Percentiles rank a stretch among this genome's conserved stretches.
Conservation (phyloP, 176 grass and related monocot genomes). For the Calamus simplicifolius region DNA sequence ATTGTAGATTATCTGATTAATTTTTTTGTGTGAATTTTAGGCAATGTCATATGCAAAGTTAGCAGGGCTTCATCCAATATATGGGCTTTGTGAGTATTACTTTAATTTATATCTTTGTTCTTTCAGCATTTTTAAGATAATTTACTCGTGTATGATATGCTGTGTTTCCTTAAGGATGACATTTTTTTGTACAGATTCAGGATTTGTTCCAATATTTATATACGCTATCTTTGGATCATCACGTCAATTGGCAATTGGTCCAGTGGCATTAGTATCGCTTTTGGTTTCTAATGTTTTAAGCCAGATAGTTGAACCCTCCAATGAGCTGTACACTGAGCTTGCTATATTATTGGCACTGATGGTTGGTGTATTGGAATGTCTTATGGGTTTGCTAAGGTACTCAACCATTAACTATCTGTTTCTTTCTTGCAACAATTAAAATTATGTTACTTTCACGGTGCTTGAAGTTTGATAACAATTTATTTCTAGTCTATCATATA, state of each 20-base stretch:
- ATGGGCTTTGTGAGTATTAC: conserved; percentile 80
- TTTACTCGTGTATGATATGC: not conserved
- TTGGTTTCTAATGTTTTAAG: conserved; percentile 90
- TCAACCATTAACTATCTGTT: conserved; percentile 10
- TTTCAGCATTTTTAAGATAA: not conserved
- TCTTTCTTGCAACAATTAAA: not conserved
- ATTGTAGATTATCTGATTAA: conserved; percentile 7
- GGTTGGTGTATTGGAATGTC: conserved; percentile 89
- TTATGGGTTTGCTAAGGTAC: conserved; percentile 92
- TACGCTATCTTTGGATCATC: conserved; percentile 91
- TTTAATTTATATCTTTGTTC: not conserved
- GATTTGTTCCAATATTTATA: conserved; percentile 72
- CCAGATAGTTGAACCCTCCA: conserved; percentile 68
- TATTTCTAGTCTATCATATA: no score
- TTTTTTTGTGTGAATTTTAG: conserved; percentile 29
- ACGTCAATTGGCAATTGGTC: conserved; percentile 77
- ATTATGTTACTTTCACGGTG: not conserved
- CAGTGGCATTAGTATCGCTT: conserved; percentile 84
- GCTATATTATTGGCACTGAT: conserved; percentile 83
- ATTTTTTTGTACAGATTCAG: conserved; percentile 53
- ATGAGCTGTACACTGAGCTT: conserved; percentile 69
- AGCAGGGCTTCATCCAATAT: conserved; percentile 90
- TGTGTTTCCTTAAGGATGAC: not conserved
- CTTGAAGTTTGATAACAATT: no score
- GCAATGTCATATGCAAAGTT: conserved; percentile 94